Evolutionary conservation across 1,284 basidiomycete genomes (phyloP), one percentile per base, ranked within the genome.

Genomic region (Tilletia horrida): DNA sequence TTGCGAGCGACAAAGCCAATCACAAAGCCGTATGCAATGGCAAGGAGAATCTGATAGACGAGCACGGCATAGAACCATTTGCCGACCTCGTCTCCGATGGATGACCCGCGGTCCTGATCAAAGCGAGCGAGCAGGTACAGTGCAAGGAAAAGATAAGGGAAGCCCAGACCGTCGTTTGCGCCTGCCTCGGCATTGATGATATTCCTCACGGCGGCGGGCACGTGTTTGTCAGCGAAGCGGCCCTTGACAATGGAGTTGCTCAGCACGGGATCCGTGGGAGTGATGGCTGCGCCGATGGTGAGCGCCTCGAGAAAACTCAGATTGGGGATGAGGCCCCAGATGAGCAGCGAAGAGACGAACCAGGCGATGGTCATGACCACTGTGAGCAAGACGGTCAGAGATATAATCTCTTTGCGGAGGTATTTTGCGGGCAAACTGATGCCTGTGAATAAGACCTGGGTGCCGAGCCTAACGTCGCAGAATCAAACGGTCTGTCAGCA

Each of bases 221-320:
- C 82, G 64, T 84, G 77, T 67, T 83, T 81, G 62, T 84, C 82
- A 0, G 83, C 83, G 61, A 75, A 83, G 1, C 76, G 69, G 1
- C 83, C 83, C 42, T 80, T 80, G 31, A 82, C 82, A 67, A 83
- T 82, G 18, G 77, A 77, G 66, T 76, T 73, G 31, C 82, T 79
- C 11, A 83, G 70, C 16, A 83, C 82, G 0, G 83, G 83, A 63
- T 84, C 83, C 4, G 83, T 84, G 6, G 83, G 83, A 0, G 83
- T 83, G 27, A 84, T 75, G 50, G 81, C 81, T 1, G 83, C 81
- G 0, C 81, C 77, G 45, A 84, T 82, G 68, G 74, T 75, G 4
- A 84, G 72, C 25, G 78, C 71, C 66, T 84, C 83, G 44, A 83
- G 72, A 59, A 77, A 84, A 16, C 80, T 81, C 44, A 84, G 66